A percentile compares a stretch with the other conserved stretches of the same genome.
phyloP scores from a whole-genome alignment of 164 flowering plant genomes.

The Buxus sempervirens region DNA sequence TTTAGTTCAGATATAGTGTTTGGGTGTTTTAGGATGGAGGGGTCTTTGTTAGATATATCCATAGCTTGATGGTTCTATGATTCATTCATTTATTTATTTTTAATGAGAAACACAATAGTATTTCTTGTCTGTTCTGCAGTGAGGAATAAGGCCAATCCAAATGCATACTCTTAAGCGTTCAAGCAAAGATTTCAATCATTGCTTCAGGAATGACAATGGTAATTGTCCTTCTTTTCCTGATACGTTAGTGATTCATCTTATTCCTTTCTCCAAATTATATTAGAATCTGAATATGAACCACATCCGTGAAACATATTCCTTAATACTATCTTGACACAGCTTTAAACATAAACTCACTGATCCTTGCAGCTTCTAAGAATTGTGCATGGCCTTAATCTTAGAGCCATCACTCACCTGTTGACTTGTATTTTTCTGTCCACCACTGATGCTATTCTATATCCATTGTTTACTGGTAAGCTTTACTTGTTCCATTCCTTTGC shows the following conservation, averaged over 20 bases:
- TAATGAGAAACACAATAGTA: too few relatives aligned
- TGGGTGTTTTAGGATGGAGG: too few relatives aligned
- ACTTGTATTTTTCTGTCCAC: slow-evolving; percentile 64
- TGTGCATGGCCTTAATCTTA: slow-evolving; percentile 74
- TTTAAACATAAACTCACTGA: slow-evolving; percentile 10
- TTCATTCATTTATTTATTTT: too few relatives aligned
- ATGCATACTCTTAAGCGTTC: slow-evolving; percentile 73
- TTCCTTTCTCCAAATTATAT: neutral
- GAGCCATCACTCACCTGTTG: slow-evolving; percentile 66
- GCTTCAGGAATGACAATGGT: slow-evolving; percentile 78
- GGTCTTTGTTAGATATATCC: too few relatives aligned
- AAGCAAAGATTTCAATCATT: slow-evolving; percentile 66
- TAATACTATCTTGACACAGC: neutral
- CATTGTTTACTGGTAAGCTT: slow-evolving; percentile 63
- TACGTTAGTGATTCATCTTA: neutral
- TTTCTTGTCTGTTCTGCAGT: too few relatives aligned
- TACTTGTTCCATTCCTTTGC: neutral
- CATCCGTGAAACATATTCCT: too few relatives aligned
- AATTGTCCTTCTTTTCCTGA: slow-evolving; percentile 17
- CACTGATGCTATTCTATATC: slow-evolving; percentile 57
- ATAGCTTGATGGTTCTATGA: too few relatives aligned
- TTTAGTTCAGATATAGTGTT: too few relatives aligned
- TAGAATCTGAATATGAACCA: neutral
- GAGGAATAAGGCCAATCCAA: slow-evolving; percentile 69
- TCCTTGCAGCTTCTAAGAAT: slow-evolving; percentile 66